Evolutionary conservation across 2,329 filamentous ascomycete genomes (phyloP).

Genomic region (Talaromyces sp.): DNA sequence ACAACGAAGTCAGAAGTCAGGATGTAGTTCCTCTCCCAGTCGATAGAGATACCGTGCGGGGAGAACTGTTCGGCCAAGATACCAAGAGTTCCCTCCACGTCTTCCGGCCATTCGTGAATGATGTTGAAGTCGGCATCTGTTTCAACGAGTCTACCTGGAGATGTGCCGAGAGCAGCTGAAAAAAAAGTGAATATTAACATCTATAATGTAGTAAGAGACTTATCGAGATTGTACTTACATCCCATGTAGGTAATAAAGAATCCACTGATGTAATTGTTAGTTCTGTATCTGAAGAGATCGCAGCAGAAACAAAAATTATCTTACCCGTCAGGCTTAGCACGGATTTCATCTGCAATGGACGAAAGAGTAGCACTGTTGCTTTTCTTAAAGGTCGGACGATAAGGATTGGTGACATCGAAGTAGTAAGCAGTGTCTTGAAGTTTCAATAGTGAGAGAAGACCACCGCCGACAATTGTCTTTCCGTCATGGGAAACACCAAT

Average conservation of each 20-base stretch:
- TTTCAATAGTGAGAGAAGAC: slow-evolving; percentile 58
- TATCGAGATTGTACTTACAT: slow-evolving; percentile 30
- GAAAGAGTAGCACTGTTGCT: slow-evolving; percentile 58
- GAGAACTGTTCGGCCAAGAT: slow-evolving; percentile 59
- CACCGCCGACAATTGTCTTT: slow-evolving; percentile 57
- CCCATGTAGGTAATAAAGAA: slow-evolving; percentile 64
- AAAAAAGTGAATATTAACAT: slow-evolving; percentile 17
- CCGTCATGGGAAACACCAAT: slow-evolving; percentile 54
- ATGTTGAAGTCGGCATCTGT: slow-evolving; percentile 59
- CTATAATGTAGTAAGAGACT: not conserved
- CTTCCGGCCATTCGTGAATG: slow-evolving; percentile 61
- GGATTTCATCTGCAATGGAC: slow-evolving; percentile 62
- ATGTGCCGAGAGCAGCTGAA: slow-evolving; percentile 52
- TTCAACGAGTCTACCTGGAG: slow-evolving; percentile 59
- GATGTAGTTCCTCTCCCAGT: slow-evolving; percentile 57
- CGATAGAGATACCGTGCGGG: slow-evolving; percentile 59
- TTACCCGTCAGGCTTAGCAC: slow-evolving; percentile 58
- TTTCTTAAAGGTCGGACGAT: slow-evolving; percentile 58
- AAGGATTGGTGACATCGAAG: slow-evolving; percentile 59
- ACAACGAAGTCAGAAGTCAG: slow-evolving; percentile 41
- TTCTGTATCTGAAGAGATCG: not conserved
- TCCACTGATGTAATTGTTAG: slow-evolving; percentile 30
- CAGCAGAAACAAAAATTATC: slow-evolving; percentile 3
- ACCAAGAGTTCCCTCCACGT: slow-evolving; percentile 53
- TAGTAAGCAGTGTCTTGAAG: slow-evolving; percentile 61